Evolutionary conservation across 164 flowering plant genomes (phyloP).

Genomic region (Umbellularia californica): DNA sequence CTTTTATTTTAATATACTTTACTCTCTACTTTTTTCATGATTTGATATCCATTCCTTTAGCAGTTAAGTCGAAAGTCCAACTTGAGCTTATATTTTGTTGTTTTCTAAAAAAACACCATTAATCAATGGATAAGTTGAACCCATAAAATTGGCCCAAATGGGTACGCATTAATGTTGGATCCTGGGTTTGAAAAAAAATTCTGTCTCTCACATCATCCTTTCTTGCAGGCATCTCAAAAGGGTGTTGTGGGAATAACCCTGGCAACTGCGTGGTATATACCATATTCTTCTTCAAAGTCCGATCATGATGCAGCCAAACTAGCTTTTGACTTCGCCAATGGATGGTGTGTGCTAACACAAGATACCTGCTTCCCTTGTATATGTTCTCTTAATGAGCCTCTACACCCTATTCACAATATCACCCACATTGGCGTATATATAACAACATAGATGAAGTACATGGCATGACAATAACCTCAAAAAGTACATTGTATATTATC

Average conservation of each 20-base stretch:
- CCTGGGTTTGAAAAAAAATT: too few relatives aligned
- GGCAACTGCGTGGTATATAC: slow-evolving; percentile 26
- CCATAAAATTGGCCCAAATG: too few relatives aligned
- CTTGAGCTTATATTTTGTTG: too few relatives aligned
- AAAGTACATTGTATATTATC: neutral
- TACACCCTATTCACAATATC: neutral
- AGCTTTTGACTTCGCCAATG: slow-evolving; percentile 38
- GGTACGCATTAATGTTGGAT: too few relatives aligned
- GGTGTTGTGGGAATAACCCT: slow-evolving; percentile 49
- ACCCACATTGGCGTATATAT: neutral
- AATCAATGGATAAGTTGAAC: too few relatives aligned
- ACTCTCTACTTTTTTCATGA: too few relatives aligned
- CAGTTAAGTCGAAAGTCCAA: too few relatives aligned
- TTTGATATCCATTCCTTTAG: too few relatives aligned
- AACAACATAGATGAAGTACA: neutral
- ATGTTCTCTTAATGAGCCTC: neutral
- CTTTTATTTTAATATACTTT: too few relatives aligned
- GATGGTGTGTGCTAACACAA: slow-evolving; percentile 38
- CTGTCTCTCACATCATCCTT: too few relatives aligned
- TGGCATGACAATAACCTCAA: neutral
- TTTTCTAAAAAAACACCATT: too few relatives aligned
- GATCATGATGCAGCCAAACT: slow-evolving; percentile 49
- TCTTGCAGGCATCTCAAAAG: slow-evolving; percentile 26
- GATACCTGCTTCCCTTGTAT: too few relatives aligned
- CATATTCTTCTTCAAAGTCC: slow-evolving; percentile 31